Base-by-base conservation (phyloP, 2,329 filamentous ascomycete species). In the Cordyceps pruinosa region DNA sequence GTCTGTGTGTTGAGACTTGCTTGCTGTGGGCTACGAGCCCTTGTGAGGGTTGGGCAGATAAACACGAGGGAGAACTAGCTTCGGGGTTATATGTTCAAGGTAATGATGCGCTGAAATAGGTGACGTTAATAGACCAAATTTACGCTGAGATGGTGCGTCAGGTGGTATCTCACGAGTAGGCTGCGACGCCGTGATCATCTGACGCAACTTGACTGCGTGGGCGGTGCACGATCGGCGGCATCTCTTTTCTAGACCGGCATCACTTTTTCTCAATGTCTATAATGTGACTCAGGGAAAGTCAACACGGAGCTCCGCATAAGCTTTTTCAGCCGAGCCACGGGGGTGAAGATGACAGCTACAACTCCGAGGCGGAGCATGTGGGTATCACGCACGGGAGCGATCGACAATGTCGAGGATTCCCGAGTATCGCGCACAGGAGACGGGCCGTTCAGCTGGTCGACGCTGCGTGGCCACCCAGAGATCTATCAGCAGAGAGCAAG, bases 331-430 rank as follows among this genome's bases (percentile, higher is more conserved):
- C n/a, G 37, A 41, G n/a, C 7, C n/a, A 44, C 32, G 15, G 21
- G 15, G 23, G 41, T 21, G 41, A 37, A 37, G 41, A 54, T 54
- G 51, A 54, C 52, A 41, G 44, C 34, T 47, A 32, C 52, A n/a
- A n/a, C n/a, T n/a, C n/a, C n/a, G n/a, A 39, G 34, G 52, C 52
- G 52, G 42, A 56, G 52, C 52, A 56, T 48, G 44, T 56, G 52
- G 52, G 25, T 56, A 34, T 56, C 17, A 23, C n/a, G 42, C 52
- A 56, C 52, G 52, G 44, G 52, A 56, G 44, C 52, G 52, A 56
- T 56, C 44, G 44, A 30, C 34, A 44, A 48, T 12, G 32, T 19
- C n/a, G 42, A 32, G 44, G 52, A 2, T 48, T 41, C 23, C 15
- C 44, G 44, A 56, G 44, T 54, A 54, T 46, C 23, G 21, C 19